Evolutionary conservation across 495 filamentous ascomycete species (phyloP), one percentile per base, ranked within the genome.

Genomic region (Hypoxylon intermedium): DNA sequence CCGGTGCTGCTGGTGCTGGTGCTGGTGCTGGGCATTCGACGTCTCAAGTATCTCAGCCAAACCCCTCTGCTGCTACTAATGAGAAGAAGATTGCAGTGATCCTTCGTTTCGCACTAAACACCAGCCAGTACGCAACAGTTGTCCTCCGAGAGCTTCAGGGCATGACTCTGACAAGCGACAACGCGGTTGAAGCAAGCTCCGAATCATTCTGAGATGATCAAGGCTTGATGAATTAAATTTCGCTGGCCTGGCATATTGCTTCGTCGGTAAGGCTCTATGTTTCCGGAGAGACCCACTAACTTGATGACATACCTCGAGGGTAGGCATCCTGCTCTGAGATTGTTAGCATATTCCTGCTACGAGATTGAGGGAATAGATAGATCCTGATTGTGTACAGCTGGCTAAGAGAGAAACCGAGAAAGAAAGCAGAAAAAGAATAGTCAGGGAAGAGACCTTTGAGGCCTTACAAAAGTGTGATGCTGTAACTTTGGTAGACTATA

Each of bases 71-170:
- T 13, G 48, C 67, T 36, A 60, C 64, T n/a, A 44, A 58, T 4
- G 67, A 70, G 9, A 61, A 70, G 49, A 93, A 91, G 70, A 76
- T 97, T 51, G 93, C 91, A 7, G 87, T 96, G 1, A 80, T 97
- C 9, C 68, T 98, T 50, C 96, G 88, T 71, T 86, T 98, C 72
- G 86, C 93, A 70, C 79, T 98, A 15, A 87, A 87, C 18, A 83
- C 85, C 1, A 93, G 91, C 71, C 90, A 93, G 70, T 98, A 98
- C 69, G 94, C 94, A 0, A 98, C 95, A 1, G 89, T 98, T 82
- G 94, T 91, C 6, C 77, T 98, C 59, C 81, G 94, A 36, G 94
- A 98, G 78, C 75, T 98, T 36, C 61, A 71, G 37, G 66, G 66
- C 9, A 23, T 50, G 40, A 11, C 5, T 23, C 19, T 45, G 11